These are phyloP conservation scores for Chlorella vulgaris DNA, from an alignment of 139 green algal genomes.

Conservation along the genomic window DNA sequence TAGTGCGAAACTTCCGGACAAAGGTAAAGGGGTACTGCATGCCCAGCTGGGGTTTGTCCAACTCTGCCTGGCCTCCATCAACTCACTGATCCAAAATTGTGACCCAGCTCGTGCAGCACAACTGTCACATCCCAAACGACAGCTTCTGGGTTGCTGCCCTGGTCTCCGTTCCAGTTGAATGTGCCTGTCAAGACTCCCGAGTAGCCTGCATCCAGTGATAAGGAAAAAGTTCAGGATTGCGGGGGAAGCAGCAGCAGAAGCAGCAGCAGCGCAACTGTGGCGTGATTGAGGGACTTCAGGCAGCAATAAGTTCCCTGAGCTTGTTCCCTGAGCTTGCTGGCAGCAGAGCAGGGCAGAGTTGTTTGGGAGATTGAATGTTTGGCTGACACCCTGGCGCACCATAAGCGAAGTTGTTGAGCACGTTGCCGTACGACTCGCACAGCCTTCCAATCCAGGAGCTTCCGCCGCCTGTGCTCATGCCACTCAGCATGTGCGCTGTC, in stretches of 20 bases:
- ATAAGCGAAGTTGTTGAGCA: background rate
- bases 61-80: too few relatives aligned
- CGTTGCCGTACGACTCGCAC: background rate
- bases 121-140: slow-evolving; percentile 19
- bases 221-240: background rate
- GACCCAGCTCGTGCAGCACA: background rate
- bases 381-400: background rate
- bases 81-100: slow-evolving; percentile 7
- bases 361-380: too few relatives aligned
- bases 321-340: too few relatives aligned
- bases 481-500: background rate
- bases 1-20: too few relatives aligned
- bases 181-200: background rate
- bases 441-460: background rate
- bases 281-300: too few relatives aligned
- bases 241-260: background rate
- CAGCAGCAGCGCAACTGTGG: background rate
- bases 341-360: too few relatives aligned
- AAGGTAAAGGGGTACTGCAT: too few relatives aligned
- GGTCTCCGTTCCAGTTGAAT: slow-evolving; percentile 2
- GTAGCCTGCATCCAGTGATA: background rate
- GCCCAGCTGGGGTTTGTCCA: too few relatives aligned
- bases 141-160: slow-evolving; percentile 3
- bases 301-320: background rate
- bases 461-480: background rate